A percentile compares a stretch with the other conserved stretches of the same genome.
phyloP scores from a whole-genome alignment of 2,329 filamentous ascomycete species.

The Cytospora schulzeri region DNA sequence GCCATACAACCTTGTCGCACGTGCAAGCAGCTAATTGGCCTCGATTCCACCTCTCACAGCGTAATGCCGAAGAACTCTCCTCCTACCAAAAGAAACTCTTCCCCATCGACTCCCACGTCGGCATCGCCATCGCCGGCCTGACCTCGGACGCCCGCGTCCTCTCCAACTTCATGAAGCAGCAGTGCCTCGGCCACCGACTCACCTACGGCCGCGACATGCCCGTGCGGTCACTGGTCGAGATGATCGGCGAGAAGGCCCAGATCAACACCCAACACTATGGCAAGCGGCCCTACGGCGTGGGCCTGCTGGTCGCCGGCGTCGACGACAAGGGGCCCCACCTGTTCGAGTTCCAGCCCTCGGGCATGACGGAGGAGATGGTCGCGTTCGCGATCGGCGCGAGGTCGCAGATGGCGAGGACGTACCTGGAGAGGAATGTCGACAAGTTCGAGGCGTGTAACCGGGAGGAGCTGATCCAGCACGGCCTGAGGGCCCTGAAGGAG shows the following conservation, averaged over 20 bases:
- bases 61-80: slow-evolving; percentile 98
- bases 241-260: slow-evolving; percentile 96
- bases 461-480: slow-evolving; percentile 90
- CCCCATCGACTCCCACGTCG: slow-evolving; percentile 91
- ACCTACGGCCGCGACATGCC: slow-evolving; percentile 95
- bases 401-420: slow-evolving; percentile 96
- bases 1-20: background rate
- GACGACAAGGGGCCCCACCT: slow-evolving; percentile 93
- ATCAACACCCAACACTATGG: slow-evolving; percentile 98
- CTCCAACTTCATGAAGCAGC: slow-evolving; percentile 99
- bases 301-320: slow-evolving; percentile 87
- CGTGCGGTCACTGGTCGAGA: slow-evolving; percentile 81
- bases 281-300: slow-evolving; percentile 93
- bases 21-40: slow-evolving; percentile 15
- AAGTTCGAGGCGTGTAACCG: slow-evolving; percentile 74
- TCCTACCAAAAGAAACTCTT: slow-evolving; percentile 99
- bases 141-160: slow-evolving; percentile 97
- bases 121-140: slow-evolving; percentile 92
- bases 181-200: slow-evolving; percentile 92
- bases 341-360: slow-evolving; percentile 96
- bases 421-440: slow-evolving; percentile 90
- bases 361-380: slow-evolving; percentile 95
- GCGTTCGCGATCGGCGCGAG: slow-evolving; percentile 95
- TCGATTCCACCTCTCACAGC: slow-evolving; percentile 55
- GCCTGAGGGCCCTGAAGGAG: slow-evolving; percentile 89